Evolutionary conservation across 495 filamentous ascomycete genomes (phyloP).

Genomic region (Aspergillus diversus): DNA sequence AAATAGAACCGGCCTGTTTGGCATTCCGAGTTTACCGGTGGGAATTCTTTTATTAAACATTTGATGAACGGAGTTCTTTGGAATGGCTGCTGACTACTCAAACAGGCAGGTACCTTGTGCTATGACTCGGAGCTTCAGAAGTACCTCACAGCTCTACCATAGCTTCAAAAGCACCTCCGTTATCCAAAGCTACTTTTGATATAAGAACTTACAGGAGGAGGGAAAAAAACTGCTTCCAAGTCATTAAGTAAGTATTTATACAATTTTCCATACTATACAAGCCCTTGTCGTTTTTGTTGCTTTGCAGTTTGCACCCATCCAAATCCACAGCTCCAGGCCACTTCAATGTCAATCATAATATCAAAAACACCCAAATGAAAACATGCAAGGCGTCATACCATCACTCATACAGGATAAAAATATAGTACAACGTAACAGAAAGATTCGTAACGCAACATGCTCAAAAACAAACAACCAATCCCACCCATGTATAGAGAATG

Average conservation of each 20-base stretch:
- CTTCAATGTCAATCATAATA: conserved; percentile 21
- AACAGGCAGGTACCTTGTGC: no score
- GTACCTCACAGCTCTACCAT: no score
- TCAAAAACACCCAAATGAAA: conserved; percentile 9
- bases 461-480: conserved; percentile 15
- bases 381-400: conserved; percentile 26
- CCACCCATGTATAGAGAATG: conserved; percentile 15
- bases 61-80: no score
- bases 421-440: conserved; percentile 28
- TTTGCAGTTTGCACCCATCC: conserved; percentile 6
- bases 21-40: no score
- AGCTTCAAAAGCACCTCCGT: no score
- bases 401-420: conserved; percentile 26
- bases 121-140: no score
- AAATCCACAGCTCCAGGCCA: conserved; percentile 17
- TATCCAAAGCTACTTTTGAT: no score
- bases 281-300: conserved; percentile 1
- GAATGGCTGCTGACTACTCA: no score
- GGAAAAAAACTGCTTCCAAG: background rate
- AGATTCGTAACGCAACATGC: conserved; percentile 20
- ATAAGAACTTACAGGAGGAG: no score
- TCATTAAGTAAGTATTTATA: conserved; percentile 10
- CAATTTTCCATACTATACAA: conserved; percentile 16
- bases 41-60: no score
- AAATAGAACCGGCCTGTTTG: no score